phyloP scores from a whole-genome alignment of 768 basidiomycete species.

The Pulveroboletus sp. region DNA sequence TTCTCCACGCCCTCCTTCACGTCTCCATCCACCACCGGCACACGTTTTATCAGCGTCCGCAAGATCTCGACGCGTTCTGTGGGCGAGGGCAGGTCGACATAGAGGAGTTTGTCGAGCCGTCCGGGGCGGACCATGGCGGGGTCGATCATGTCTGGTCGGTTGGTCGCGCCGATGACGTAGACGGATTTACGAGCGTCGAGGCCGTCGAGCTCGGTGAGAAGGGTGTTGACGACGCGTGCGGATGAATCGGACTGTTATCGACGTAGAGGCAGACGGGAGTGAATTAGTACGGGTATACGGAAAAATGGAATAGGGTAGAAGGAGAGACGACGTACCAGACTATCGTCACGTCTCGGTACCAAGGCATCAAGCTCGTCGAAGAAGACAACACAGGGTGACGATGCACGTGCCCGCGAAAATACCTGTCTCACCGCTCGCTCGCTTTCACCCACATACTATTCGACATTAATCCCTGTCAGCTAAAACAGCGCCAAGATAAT shows the following conservation, averaged over 20 bases:
- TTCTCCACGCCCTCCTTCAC: conserved; percentile 32
- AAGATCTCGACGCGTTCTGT: conserved; percentile 83
- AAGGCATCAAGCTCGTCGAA: conserved; percentile 94
- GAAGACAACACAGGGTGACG: conserved; percentile 92
- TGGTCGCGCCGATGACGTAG: conserved; percentile 93
- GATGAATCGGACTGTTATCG: conserved; percentile 75
- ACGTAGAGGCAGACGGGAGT: neutral
- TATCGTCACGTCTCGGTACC: conserved; percentile 88
- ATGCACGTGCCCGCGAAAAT: conserved; percentile 90
- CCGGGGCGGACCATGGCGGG: conserved; percentile 98
- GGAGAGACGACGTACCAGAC: conserved; percentile 54
- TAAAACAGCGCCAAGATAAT: neutral
- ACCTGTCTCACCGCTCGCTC: conserved; percentile 94
- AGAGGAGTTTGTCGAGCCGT: conserved; percentile 89
- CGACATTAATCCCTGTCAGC: neutral
- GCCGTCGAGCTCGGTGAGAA: conserved; percentile 92
- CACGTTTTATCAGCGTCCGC: conserved; percentile 65
- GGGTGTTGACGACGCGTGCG: conserved; percentile 86
- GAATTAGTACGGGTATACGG: too few species aligned
- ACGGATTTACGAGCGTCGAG: conserved; percentile 83
- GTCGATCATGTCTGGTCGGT: conserved; percentile 96
- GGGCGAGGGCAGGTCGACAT: conserved; percentile 80
- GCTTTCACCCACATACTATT: conserved; percentile 94
- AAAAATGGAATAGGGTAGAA: neutral
- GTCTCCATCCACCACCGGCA: conserved; percentile 52